These are phyloP conservation scores for Amaranthus hypochondriacus DNA, from an alignment of 148 eudicot genomes.

Conservation along the genomic window DNA sequence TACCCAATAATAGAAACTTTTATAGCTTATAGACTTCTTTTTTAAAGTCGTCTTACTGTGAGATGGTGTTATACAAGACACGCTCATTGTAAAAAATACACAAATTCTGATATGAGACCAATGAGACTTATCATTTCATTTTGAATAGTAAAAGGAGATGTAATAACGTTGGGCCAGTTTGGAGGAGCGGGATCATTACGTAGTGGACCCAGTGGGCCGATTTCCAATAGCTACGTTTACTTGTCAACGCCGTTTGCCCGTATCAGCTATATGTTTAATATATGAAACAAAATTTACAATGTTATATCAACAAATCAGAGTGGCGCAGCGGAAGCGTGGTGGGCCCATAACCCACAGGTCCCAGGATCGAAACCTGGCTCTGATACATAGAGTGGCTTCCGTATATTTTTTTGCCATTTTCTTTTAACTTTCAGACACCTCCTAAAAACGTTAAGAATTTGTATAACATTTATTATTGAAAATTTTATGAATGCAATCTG, in stretches of 20 bases:
- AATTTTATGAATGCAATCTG: too few relatives aligned
- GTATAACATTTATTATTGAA: too few relatives aligned
- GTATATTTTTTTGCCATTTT: not conserved
- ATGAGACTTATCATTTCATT: too few relatives aligned
- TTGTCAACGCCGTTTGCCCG: not conserved
- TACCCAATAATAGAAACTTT: too few relatives aligned
- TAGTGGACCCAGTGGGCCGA: not conserved
- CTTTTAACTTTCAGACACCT: too few relatives aligned
- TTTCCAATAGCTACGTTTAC: not conserved
- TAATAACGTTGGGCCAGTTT: too few relatives aligned
- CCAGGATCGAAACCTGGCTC: constrained; percentile 29
- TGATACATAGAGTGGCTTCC: constrained; percentile 21
- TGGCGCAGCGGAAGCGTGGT: constrained; percentile 29
- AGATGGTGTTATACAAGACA: too few relatives aligned
- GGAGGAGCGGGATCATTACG: not conserved
- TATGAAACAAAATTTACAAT: not conserved
- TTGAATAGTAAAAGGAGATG: too few relatives aligned
- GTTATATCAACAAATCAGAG: constrained; percentile 4
- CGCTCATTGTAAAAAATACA: not conserved
- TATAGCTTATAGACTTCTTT: too few relatives aligned
- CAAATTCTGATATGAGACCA: too few relatives aligned
- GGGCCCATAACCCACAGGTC: constrained; percentile 28
- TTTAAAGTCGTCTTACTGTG: too few relatives aligned
- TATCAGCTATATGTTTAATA: not conserved
- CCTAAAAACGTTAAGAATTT: too few relatives aligned